phyloP scores from a whole-genome alignment of 129 eudicot genomes.

The Flaveria linearis region DNA sequence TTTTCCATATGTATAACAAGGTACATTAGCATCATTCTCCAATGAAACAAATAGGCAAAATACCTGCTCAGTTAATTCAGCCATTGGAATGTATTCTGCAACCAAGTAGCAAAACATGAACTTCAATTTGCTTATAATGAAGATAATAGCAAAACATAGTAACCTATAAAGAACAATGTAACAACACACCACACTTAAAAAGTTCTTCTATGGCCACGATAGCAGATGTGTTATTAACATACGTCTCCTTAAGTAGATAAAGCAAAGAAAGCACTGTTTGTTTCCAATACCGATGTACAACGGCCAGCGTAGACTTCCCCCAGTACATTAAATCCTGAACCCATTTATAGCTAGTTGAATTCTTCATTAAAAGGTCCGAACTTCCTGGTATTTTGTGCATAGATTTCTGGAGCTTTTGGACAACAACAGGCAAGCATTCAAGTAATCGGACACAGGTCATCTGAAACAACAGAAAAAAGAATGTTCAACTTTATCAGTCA shows the following conservation, averaged over 20 bases:
- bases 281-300: constrained; percentile 88
- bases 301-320: constrained; percentile 82
- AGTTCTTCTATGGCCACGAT: constrained; percentile 58
- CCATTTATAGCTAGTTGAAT: constrained; percentile 52
- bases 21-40: constrained; percentile 31
- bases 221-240: constrained; percentile 43
- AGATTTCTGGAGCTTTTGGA: constrained; percentile 49
- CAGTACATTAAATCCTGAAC: constrained; percentile 78
- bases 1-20: constrained; percentile 33
- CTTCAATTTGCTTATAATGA: constrained; percentile 10
- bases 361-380: constrained; percentile 35
- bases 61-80: constrained; percentile 60
- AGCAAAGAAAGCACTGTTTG: constrained; percentile 64
- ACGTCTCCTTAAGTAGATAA: constrained; percentile 53
- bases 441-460: constrained; percentile 92
- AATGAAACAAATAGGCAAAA: constrained; percentile 63
- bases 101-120: constrained; percentile 23
- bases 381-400: constrained; percentile 32
- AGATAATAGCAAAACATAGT: constrained; percentile 4
- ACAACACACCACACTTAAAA: constrained; percentile 60
- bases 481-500: constrained; percentile 10
- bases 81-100: constrained; percentile 65
- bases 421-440: constrained; percentile 74
- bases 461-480: constrained; percentile 51
- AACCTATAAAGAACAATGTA: not conserved